Percentiles rank a stretch among this genome's conserved stretches.
phyloP scores from a whole-genome alignment of 2,329 filamentous ascomycete genomes.

The Pseudocercospora crystallina region DNA sequence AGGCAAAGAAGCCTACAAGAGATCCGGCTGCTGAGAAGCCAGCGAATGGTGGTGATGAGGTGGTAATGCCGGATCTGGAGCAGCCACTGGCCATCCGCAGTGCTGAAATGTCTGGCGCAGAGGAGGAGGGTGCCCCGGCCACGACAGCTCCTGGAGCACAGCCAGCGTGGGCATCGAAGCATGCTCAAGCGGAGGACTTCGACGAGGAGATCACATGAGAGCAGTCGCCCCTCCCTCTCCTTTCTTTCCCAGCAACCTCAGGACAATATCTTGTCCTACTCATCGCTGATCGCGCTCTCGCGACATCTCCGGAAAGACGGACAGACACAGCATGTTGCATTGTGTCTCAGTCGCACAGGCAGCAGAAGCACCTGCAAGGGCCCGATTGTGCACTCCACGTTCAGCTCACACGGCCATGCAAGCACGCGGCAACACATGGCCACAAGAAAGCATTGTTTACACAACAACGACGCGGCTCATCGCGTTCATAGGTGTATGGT shows the following conservation, averaged over 20 bases:
- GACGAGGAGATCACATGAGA: slow-evolving; percentile 15
- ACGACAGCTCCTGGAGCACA: slow-evolving; percentile 3
- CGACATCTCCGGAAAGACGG: too few relatives aligned
- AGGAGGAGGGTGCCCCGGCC: background rate
- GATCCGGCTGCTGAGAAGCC: slow-evolving; percentile 3
- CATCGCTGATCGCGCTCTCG: too few relatives aligned
- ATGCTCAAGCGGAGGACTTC: slow-evolving; percentile 17
- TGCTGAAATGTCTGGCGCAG: slow-evolving; percentile 10
- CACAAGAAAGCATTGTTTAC: background rate
- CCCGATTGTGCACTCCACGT: slow-evolving; percentile 1
- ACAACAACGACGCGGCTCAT: background rate
- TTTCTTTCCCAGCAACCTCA: background rate
- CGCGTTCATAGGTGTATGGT: background rate
- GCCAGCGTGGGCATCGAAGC: slow-evolving; percentile 16
- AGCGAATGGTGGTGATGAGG: slow-evolving; percentile 13
- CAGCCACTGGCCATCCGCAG: slow-evolving; percentile 4
- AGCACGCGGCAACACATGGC: slow-evolving; percentile 7
- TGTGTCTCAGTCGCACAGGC: background rate
- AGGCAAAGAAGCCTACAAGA: slow-evolving; percentile 9
- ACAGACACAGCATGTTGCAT: background rate
- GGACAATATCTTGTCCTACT: too few relatives aligned
- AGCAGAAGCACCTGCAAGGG: slow-evolving; percentile 4
- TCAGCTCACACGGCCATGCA: slow-evolving; percentile 10
- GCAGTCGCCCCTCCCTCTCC: background rate
- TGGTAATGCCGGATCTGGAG: slow-evolving; percentile 15